A percentile compares a stretch with the other conserved stretches of the same genome.
Conservation (phyloP, 2,329 filamentous ascomycete genomes). For the Phaeoacremonium minimum region DNA sequence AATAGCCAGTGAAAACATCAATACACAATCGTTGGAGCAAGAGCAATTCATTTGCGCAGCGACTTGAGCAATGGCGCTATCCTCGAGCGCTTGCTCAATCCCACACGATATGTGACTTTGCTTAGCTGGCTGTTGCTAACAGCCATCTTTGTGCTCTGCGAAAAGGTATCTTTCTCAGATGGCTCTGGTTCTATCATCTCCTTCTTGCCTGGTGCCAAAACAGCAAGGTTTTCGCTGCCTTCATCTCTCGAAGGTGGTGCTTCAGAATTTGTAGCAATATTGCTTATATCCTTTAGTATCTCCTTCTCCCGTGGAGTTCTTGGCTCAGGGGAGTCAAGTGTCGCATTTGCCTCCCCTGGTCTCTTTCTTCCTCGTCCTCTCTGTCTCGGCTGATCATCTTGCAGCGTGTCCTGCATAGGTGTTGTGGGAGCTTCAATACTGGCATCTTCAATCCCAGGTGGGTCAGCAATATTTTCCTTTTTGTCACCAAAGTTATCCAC, state of each 20-base stretch:
- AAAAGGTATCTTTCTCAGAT: conserved; percentile 7
- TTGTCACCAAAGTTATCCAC: too few species aligned
- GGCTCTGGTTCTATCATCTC: conserved; percentile 9
- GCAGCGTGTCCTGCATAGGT: conserved; percentile 5
- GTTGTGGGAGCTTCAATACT: background rate
- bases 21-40: too few species aligned
- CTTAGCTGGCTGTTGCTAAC: conserved; percentile 13
- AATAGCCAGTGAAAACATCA: too few species aligned
- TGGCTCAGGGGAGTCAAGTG: background rate
- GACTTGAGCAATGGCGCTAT: conserved; percentile 49
- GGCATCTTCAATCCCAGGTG: too few species aligned
- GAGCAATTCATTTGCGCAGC: conserved; percentile 36
- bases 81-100: conserved; percentile 43
- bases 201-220: background rate
- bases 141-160: too few species aligned
- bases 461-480: too few species aligned
- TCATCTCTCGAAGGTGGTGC: background rate
- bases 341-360: too few species aligned
- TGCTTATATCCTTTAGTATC: too few species aligned
- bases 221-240: background rate
- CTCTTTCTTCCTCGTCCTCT: conserved; percentile 2
- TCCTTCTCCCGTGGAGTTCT: background rate
- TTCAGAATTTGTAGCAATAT: background rate
- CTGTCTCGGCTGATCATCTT: too few species aligned
- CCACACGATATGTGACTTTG: conserved; percentile 44